A percentile compares a stretch with the other conserved stretches of the same genome.
phyloP scores from a whole-genome alignment of 345 rosid species.

The Euphorbia lathyris region DNA sequence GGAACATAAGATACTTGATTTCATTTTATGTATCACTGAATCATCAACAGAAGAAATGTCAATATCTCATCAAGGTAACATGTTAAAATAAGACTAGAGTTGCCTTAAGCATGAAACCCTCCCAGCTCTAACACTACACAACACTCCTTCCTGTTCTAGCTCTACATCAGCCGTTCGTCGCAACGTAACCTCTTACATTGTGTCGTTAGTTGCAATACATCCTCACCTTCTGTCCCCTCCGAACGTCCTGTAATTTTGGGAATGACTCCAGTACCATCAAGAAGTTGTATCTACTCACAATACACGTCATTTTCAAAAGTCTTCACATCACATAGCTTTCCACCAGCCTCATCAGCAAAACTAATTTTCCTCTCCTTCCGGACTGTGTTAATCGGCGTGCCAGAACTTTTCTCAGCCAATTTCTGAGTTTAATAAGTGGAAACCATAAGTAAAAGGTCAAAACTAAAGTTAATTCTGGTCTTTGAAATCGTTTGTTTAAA shows the following conservation, averaged over 20 bases:
- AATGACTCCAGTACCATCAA: neutral
- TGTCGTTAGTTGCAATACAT: neutral
- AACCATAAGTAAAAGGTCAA: constrained; percentile 11
- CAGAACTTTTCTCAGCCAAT: constrained; percentile 36
- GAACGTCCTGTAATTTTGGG: neutral
- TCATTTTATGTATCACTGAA: neutral
- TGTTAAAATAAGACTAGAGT: too few relatives aligned
- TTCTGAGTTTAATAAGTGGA: constrained; percentile 37
- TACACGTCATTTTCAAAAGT: constrained; percentile 47
- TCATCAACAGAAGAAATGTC: neutral
- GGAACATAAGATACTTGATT: neutral
- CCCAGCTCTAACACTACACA: neutral
- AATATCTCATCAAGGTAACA: neutral
- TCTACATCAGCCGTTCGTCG: neutral
- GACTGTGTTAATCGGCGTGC: constrained; percentile 26
- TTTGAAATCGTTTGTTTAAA: neutral
- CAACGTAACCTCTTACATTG: neutral
- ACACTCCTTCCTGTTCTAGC: neutral
- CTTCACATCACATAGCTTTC: constrained; percentile 72
- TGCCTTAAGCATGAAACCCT: too few relatives aligned
- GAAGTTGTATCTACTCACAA: constrained; percentile 14
- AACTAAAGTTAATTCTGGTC: neutral
- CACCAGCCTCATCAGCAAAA: constrained; percentile 92
- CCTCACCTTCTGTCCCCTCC: neutral
- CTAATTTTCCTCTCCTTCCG: constrained; percentile 57